Evolutionary conservation across 2,329 filamentous ascomycete genomes (phyloP).

Genomic region (Paramyrothecium roridum): DNA sequence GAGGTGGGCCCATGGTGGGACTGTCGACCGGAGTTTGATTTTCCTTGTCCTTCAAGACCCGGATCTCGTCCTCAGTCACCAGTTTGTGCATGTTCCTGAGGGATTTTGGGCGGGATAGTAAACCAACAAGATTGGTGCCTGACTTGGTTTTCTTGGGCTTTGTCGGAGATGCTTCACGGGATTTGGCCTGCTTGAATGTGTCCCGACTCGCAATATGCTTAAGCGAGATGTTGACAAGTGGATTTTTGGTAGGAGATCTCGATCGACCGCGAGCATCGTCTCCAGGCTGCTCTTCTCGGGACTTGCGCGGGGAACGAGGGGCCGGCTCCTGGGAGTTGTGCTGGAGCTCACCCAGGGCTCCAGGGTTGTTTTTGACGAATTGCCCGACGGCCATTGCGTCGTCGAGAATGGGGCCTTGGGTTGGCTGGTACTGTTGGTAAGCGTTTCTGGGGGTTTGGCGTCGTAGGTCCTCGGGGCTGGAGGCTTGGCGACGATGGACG

Average conservation of each 20-base stretch:
- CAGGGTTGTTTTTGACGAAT: conserved; percentile 33
- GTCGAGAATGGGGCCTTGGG: conserved; percentile 6
- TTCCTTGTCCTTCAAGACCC: conserved; percentile 69
- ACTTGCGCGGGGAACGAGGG: conserved; percentile 36
- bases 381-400: conserved; percentile 26
- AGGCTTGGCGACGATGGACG: conserved; percentile 46
- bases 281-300: conserved; percentile 22
- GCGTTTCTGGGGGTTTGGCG: conserved; percentile 4
- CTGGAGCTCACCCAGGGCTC: conserved; percentile 54
- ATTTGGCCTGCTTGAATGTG: conserved; percentile 33
- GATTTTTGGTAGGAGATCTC: conserved; percentile 43
- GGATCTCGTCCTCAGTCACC: conserved; percentile 49
- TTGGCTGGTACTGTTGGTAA: not conserved
- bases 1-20: conserved; percentile 32
- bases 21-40: conserved; percentile 61
- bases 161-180: conserved; percentile 46
- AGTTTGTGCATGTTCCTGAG: conserved; percentile 61
- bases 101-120: conserved; percentile 74
- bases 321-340: conserved; percentile 48
- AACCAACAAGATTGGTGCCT: conserved; percentile 72
- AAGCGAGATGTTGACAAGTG: conserved; percentile 35
- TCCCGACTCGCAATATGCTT: conserved; percentile 38
- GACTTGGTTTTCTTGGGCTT: conserved; percentile 81
- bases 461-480: conserved; percentile 34
- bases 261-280: conserved; percentile 31